Base-by-base conservation (phyloP, 352 stramenopile genomes). In the Globisporangium rhizosaccharum region DNA sequence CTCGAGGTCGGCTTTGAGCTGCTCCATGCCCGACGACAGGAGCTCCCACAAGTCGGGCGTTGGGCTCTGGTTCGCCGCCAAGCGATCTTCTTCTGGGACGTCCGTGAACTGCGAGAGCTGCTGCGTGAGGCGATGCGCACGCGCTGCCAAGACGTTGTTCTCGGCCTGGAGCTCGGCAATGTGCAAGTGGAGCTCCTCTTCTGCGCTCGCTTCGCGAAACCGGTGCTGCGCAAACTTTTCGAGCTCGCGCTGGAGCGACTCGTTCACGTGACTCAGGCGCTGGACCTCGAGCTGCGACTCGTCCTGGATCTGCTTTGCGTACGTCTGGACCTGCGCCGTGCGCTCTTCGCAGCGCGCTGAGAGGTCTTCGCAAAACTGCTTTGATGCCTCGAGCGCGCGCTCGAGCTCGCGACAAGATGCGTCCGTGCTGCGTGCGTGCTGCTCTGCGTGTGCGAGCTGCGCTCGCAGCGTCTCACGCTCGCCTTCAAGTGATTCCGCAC, bases 1-100 rank as follows among this genome's bases (percentile, higher is more conserved):
- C 66, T 95, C 83, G 52, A 95, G 51, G 52, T 95, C 85, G 23
- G 83, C 82, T 71, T 95, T 93, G 14, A 95, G 74, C 70, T 95
- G 85, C 63, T 95, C 85, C 85, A 95, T 93, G n/a, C 85, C 85
- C 1, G 77, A 89, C 17, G 82, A 90, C 39, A 95, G 57, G 48
- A 95, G 59, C 58, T 95, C 83, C 85, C 85, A 95, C 26, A 95
- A 63, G 62, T 95, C 85, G 0, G 85, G 85, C 15, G 82, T 70
- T 44, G 79, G 73, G 28, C 66, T 81, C 45, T 90, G 75, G 12
- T 68, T 71, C 18, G 75, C 67, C 28, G 82, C 64, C 39, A 89
- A 53, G 49, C 74, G 65, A 49, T 92, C 84, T 28, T 91, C 83
- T 26, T 85, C 79, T 1, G 78, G 78, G 28, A 95, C 67, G 44